Evolutionary conservation across 176 grass and related monocot species (phyloP).

Genomic region (Oryza nivara): DNA sequence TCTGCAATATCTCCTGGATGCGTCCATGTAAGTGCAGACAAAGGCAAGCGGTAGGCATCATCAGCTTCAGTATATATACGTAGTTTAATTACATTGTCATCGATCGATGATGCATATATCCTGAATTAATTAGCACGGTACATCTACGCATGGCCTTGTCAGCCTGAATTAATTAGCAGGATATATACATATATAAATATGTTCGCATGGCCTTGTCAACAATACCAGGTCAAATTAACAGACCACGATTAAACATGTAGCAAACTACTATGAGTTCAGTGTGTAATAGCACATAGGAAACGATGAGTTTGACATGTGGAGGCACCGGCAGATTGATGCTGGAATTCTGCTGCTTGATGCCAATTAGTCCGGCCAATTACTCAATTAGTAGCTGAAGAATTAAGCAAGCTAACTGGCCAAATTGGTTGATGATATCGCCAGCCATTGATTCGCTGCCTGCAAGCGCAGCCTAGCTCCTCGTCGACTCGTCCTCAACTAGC

Average conservation of each 20-base stretch:
- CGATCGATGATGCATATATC: not conserved
- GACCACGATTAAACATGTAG: not conserved
- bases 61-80: not conserved
- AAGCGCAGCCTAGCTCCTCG: no score
- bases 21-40: not conserved
- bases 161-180: not conserved
- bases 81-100: not conserved
- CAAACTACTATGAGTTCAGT: not conserved
- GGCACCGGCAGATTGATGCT: conserved; percentile 9
- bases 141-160: not conserved
- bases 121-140: not conserved
- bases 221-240: conserved; percentile 41
- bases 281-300: conserved; percentile 5
- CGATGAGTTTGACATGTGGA: conserved; percentile 47
- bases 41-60: conserved; percentile 5
- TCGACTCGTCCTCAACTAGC: not conserved
- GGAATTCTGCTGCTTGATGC: not conserved
- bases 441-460: not conserved
- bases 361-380: conserved; percentile 11
- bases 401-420: not conserved
- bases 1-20: not conserved
- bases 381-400: not conserved
- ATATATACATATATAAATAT: not conserved
- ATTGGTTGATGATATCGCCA: not conserved
- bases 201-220: conserved; percentile 22